phyloP scores from a whole-genome alignment of 805 yeast genomes.

The Candida ortonii region DNA sequence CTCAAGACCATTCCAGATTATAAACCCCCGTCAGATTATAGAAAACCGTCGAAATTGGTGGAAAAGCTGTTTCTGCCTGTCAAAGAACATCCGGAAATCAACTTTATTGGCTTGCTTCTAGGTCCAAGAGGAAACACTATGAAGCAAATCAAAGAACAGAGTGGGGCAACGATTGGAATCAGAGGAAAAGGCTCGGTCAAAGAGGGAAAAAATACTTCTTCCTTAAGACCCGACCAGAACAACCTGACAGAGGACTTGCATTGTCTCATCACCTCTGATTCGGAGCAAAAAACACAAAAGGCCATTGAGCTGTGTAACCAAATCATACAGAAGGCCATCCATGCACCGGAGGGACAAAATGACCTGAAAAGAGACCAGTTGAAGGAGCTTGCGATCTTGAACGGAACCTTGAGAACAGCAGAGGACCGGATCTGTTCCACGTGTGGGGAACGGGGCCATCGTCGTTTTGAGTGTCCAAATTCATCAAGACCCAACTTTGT shows the following conservation, averaged over 20 bases:
- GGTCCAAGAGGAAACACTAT: conserved; percentile 97
- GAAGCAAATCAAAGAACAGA: conserved; percentile 71
- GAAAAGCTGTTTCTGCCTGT: conserved; percentile 87
- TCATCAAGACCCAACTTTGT: conserved; percentile 42
- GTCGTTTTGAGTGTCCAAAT: conserved; percentile 61
- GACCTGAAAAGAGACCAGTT: conserved; percentile 87
- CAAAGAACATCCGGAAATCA: conserved; percentile 83
- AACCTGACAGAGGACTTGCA: conserved; percentile 81
- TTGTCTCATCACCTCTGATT: conserved; percentile 80
- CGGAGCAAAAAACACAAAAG: conserved; percentile 67
- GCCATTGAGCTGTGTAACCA: conserved; percentile 74
- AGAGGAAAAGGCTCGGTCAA: conserved; percentile 96
- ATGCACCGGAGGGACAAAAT: conserved; percentile 90
- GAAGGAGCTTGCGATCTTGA: conserved; percentile 86
- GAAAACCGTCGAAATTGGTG: conserved; percentile 57
- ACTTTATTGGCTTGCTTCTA: conserved; percentile 83
- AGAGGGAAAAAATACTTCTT: conserved; percentile 68
- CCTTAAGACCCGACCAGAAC: conserved; percentile 45
- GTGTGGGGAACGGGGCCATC: conserved; percentile 69
- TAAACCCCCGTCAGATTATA: conserved; percentile 76
- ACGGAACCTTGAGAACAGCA: conserved; percentile 85
- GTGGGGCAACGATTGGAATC: conserved; percentile 87
- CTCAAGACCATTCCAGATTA: conserved; percentile 69
- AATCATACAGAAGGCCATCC: conserved; percentile 77
- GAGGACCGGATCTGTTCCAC: conserved; percentile 58